A percentile compares a stretch with the other conserved stretches of the same genome.
These are phyloP conservation scores for Chytriomyces sp. DNA, from an alignment of 192 early-diverging fungal species.

Conservation along the genomic window DNA sequence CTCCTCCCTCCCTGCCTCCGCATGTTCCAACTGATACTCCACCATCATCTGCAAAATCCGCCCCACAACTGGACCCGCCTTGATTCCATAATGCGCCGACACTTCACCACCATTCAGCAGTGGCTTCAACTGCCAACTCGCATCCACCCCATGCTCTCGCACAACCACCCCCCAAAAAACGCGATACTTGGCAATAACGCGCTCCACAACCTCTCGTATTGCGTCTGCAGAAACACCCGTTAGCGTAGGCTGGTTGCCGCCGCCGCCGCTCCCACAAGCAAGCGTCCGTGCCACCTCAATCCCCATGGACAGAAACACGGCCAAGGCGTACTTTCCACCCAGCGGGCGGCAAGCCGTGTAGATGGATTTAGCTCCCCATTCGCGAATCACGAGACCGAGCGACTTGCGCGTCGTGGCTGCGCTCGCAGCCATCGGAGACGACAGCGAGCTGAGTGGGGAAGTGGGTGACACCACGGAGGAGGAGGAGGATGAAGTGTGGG, in stretches of 20 bases:
- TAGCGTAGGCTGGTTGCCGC: background rate
- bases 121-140: background rate
- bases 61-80: slow-evolving; percentile 72
- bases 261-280: background rate
- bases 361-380: slow-evolving; percentile 29
- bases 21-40: slow-evolving; percentile 82
- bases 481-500: background rate
- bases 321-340: slow-evolving; percentile 38
- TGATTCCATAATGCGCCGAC: slow-evolving; percentile 61
- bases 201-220: slow-evolving; percentile 10
- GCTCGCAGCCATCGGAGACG: background rate
- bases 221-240: background rate
- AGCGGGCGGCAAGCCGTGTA: slow-evolving; percentile 12
- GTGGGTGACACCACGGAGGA: too few species aligned
- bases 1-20: slow-evolving; percentile 25
- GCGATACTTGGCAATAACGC: slow-evolving; percentile 23
- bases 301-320: slow-evolving; percentile 31
- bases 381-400: slow-evolving; percentile 40
- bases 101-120: slow-evolving; percentile 69
- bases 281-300: slow-evolving; percentile 21
- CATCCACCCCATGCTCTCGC: background rate
- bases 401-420: slow-evolving; percentile 3
- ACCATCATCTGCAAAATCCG: slow-evolving; percentile 68
- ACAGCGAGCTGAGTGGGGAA: background rate
- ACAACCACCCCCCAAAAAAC: slow-evolving; percentile 22